phyloP scores from a whole-genome alignment of 495 filamentous ascomycete species.

The Beverwykella pulmonaria region DNA sequence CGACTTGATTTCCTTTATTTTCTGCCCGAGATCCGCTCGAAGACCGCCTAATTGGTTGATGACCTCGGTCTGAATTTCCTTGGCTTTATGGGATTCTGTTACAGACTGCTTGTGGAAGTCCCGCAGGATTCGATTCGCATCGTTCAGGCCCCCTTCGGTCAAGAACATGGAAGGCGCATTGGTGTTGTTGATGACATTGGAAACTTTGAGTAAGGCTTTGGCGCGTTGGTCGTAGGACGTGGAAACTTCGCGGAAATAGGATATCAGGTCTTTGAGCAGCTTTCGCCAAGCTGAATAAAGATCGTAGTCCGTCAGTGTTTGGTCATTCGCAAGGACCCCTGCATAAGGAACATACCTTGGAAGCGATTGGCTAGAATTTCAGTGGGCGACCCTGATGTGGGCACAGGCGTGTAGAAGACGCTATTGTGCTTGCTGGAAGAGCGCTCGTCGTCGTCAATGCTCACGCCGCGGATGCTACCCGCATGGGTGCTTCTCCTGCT shows the following conservation, averaged over 20 bases:
- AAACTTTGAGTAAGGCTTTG: constrained; percentile 80
- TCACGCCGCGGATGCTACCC: constrained; percentile 77
- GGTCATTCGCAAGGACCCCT: neutral
- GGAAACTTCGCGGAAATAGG: constrained; percentile 93
- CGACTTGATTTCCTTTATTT: constrained; percentile 96
- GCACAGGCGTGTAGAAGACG: constrained; percentile 84
- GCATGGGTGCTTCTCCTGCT: constrained; percentile 70
- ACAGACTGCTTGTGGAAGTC: constrained; percentile 83
- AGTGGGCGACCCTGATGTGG: constrained; percentile 82
- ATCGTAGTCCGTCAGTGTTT: neutral
- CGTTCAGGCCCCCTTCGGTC: constrained; percentile 76
- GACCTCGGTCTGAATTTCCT: constrained; percentile 87
- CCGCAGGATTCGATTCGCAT: constrained; percentile 78
- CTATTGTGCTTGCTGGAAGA: constrained; percentile 77
- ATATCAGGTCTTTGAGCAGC: constrained; percentile 89
- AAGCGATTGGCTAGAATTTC: constrained; percentile 89
- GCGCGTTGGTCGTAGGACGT: constrained; percentile 83
- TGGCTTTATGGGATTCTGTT: constrained; percentile 81
- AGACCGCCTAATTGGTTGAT: constrained; percentile 83
- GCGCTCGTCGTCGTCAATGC: constrained; percentile 57
- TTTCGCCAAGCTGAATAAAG: constrained; percentile 82
- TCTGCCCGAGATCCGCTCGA: constrained; percentile 84
- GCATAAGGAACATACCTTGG: constrained; percentile 64
- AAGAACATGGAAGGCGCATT: constrained; percentile 71
- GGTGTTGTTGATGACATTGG: constrained; percentile 82